Percentiles rank a stretch among this genome's conserved stretches.
phyloP scores from a whole-genome alignment of 1,284 basidiomycete species.

The Ceratobasidium sp. region DNA sequence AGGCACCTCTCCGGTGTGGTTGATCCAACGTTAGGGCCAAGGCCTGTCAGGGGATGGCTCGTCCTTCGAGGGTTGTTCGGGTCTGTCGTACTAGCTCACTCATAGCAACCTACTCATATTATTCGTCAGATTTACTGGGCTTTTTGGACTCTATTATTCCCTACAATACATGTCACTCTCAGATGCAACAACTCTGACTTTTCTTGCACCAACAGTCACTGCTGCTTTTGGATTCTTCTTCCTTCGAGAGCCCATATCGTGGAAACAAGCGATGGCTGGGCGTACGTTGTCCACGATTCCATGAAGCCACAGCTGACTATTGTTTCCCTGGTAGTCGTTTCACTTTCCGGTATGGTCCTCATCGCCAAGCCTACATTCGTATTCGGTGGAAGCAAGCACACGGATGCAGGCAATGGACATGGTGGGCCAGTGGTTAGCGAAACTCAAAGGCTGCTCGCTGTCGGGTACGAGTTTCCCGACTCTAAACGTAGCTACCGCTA shows the following conservation, averaged over 20 bases:
- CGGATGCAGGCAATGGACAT: conserved; percentile 14
- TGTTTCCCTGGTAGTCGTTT: conserved; percentile 43
- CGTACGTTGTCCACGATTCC: conserved; percentile 29
- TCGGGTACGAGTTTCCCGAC: conserved; percentile 42
- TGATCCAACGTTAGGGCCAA: conserved; percentile 39
- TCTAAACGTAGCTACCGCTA: not conserved
- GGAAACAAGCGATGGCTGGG: conserved; percentile 57
- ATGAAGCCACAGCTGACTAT: conserved; percentile 22
- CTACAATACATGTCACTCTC: conserved; percentile 41
- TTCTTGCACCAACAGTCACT: conserved; percentile 68
- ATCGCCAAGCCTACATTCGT: conserved; percentile 44
- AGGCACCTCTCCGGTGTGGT: conserved; percentile 24
- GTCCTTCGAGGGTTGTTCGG: conserved; percentile 38
- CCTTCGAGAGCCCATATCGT: conserved; percentile 67
- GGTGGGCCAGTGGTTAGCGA: conserved; percentile 40
- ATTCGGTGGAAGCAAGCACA: conserved; percentile 23
- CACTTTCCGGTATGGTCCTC: conserved; percentile 53
- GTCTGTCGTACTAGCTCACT: conserved; percentile 8
- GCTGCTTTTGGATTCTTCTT: conserved; percentile 72
- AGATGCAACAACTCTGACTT: conserved; percentile 38
- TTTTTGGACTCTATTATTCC: conserved; percentile 40
- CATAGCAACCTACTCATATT: conserved; percentile 1
- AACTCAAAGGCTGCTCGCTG: conserved; percentile 44
- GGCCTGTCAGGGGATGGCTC: conserved; percentile 36
- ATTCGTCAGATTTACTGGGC: conserved; percentile 34